phyloP scores from a whole-genome alignment of 495 filamentous ascomycete species.

The Staphylotrichum longicolle region DNA sequence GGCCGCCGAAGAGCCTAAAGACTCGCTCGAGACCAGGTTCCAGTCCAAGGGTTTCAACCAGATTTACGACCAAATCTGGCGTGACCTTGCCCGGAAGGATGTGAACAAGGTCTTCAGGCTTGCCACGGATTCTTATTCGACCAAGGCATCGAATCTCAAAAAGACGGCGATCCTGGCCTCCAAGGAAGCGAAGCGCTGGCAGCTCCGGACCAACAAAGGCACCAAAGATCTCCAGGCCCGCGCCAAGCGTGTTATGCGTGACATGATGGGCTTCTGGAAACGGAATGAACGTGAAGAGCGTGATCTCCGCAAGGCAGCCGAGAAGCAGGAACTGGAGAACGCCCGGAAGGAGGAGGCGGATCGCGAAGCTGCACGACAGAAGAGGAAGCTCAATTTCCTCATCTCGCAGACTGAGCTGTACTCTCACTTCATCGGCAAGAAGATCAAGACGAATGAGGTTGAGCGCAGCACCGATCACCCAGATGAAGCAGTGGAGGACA shows the following conservation, averaged over 20 bases:
- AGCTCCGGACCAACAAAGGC: conserved; percentile 95
- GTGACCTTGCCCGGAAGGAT: conserved; percentile 89
- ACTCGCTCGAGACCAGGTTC: conserved; percentile 56
- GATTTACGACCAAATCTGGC: conserved; percentile 98
- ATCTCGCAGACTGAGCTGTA: conserved; percentile 99
- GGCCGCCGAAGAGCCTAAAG: conserved; percentile 54
- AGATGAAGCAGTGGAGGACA: conserved; percentile 53
- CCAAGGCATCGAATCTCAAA: conserved; percentile 85
- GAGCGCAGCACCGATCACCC: conserved; percentile 82
- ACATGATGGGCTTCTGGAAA: conserved; percentile 99
- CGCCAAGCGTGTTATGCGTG: conserved; percentile 96
- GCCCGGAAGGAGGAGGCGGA: conserved; percentile 95
- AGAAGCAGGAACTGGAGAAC: conserved; percentile 94
- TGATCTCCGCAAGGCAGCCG: conserved; percentile 86
- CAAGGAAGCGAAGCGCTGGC: conserved; percentile 97
- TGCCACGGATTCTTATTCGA: conserved; percentile 76
- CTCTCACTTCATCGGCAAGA: conserved; percentile 98
- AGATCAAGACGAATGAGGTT: conserved; percentile 94
- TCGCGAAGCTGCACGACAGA: conserved; percentile 93
- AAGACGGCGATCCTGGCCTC: conserved; percentile 97
- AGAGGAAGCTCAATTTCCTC: conserved; percentile 98
- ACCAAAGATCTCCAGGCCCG: conserved; percentile 95
- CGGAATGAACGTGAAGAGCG: conserved; percentile 97
- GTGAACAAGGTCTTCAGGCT: conserved; percentile 86
- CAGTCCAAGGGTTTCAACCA: conserved; percentile 92